Percentiles rank a stretch among this genome's conserved stretches.
phyloP scores from a whole-genome alignment of 2,329 filamentous ascomycete species.

The Pezicula carpinea region DNA sequence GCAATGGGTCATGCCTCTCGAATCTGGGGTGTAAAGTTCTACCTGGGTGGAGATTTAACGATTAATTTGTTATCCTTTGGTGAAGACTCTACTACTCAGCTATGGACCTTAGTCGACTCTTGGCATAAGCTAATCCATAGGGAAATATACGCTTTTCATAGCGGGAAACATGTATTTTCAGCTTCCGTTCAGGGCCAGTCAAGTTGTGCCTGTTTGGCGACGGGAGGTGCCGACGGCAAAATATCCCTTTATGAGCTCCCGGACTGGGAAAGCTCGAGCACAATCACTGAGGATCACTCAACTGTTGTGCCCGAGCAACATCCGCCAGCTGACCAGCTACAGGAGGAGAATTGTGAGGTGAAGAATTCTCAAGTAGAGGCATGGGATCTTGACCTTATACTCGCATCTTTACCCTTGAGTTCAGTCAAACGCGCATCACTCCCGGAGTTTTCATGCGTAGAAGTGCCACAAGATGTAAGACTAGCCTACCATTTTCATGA shows the following conservation, averaged over 20 bases:
- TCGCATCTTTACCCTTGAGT: too few relatives aligned
- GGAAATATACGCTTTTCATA: conserved; percentile 60
- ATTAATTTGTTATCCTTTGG: conserved; percentile 71
- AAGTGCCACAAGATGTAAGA: too few relatives aligned
- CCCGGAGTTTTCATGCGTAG: too few relatives aligned
- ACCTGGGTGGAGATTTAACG: conserved; percentile 25
- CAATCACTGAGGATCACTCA: not conserved
- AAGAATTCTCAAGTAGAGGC: too few relatives aligned
- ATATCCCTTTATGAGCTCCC: conserved; percentile 38
- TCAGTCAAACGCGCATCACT: too few relatives aligned
- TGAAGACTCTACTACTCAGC: conserved; percentile 74
- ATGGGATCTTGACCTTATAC: too few relatives aligned
- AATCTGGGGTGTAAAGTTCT: conserved; percentile 82
- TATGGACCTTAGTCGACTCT: conserved; percentile 46
- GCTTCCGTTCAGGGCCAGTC: conserved; percentile 41
- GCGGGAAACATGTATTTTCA: conserved; percentile 90
- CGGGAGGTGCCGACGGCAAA: conserved; percentile 81
- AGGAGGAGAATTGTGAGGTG: too few relatives aligned
- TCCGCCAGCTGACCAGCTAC: too few relatives aligned
- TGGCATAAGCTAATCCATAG: conserved; percentile 41
- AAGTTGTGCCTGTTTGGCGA: conserved; percentile 37
- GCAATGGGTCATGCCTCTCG: conserved; percentile 84
- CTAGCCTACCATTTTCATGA: too few relatives aligned
- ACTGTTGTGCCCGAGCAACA: not conserved
- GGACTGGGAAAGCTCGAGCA: not conserved